Evolutionary conservation across 441 rosid genomes (phyloP).

Genomic region (Isatis lusitanica): DNA sequence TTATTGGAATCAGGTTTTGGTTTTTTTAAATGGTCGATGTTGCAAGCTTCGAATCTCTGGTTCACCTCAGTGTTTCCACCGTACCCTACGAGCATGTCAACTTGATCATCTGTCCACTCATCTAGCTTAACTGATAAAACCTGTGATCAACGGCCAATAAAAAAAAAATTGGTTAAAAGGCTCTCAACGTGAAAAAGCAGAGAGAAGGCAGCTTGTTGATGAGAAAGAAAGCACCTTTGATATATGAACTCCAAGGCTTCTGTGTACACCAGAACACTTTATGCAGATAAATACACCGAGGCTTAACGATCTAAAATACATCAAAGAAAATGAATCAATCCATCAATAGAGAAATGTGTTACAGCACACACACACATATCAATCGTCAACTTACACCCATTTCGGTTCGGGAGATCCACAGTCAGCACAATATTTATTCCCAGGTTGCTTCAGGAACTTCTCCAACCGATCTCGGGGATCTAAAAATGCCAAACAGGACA

Average conservation of each 20-base stretch:
- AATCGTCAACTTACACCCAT: conserved; percentile 83
- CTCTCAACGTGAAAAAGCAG: conserved; percentile 5
- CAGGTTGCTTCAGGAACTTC: conserved; percentile 49
- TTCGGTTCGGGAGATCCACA: conserved; percentile 96
- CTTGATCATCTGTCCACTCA: conserved; percentile 98
- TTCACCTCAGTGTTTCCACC: conserved; percentile 83
- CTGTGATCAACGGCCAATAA: conserved; percentile 43
- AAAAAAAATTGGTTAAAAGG: not conserved
- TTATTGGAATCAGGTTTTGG: conserved; percentile 73
- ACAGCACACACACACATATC: not conserved
- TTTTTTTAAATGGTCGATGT: conserved; percentile 63
- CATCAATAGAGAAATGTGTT: not conserved
- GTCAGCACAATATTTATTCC: conserved; percentile 85
- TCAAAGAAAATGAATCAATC: conserved; percentile 24
- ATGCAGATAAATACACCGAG: conserved; percentile 91
- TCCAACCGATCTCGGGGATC: conserved; percentile 68
- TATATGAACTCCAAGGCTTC: conserved; percentile 97
- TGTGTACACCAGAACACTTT: conserved; percentile 93
- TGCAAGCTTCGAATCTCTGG: conserved; percentile 72
- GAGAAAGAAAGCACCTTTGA: conserved; percentile 61
- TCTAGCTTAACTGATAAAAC: conserved; percentile 90
- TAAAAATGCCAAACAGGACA: conserved; percentile 27
- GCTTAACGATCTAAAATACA: conserved; percentile 64
- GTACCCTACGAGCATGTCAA: conserved; percentile 49
- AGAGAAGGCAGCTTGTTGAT: not conserved